A percentile compares a stretch with the other conserved stretches of the same genome.
phyloP scores from a whole-genome alignment of 441 rosid genomes.

The Viola pubescens region DNA sequence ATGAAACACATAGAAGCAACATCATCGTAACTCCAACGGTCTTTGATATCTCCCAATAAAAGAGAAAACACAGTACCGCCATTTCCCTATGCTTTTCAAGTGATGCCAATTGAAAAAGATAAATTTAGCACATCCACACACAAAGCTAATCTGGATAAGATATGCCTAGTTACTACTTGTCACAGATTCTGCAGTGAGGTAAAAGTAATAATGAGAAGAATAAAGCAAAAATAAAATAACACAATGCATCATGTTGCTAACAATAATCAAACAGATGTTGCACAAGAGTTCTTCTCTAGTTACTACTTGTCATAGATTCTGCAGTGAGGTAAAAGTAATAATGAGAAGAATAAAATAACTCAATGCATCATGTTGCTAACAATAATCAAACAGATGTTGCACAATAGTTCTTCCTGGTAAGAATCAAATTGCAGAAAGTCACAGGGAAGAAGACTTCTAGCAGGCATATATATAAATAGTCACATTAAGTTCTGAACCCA shows the following conservation, averaged over 20 bases:
- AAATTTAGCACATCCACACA: too few species aligned
- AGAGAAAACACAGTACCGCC: neutral
- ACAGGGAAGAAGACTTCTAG: neutral
- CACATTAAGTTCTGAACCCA: constrained; percentile 9
- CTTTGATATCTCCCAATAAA: neutral
- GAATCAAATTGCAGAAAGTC: neutral
- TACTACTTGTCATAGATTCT: too few species aligned
- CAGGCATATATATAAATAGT: neutral
- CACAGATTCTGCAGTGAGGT: too few species aligned
- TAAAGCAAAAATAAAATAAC: too few species aligned
- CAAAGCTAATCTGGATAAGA: too few species aligned
- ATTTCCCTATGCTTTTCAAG: neutral
- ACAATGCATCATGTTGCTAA: neutral
- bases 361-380: neutral
- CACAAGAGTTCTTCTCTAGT: neutral
- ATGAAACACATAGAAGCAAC: neutral
- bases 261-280: neutral
- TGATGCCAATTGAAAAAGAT: neutral
- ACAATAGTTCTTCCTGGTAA: neutral
- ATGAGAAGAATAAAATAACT: too few species aligned
- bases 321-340: too few species aligned
- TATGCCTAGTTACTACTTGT: too few species aligned
- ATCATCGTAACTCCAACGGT: neutral
- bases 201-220: too few species aligned
- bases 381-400: neutral